Percentiles rank a stretch among this genome's conserved stretches.
Evolutionary conservation across 148 eudicot genomes (phyloP).

Genomic region (Camellia granthamiana): DNA sequence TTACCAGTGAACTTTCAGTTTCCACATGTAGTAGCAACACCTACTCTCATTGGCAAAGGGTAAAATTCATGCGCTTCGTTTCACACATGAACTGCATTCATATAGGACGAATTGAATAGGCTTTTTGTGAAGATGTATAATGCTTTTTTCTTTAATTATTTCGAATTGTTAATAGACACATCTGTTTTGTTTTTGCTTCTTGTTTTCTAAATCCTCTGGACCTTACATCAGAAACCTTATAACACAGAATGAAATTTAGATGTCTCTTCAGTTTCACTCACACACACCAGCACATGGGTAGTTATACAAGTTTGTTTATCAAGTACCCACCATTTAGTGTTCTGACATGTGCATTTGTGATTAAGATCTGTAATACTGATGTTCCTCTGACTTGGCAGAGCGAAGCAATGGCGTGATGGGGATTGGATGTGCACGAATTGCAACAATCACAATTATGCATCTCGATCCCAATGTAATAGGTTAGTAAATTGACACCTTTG

Average conservation of each 20-base stretch:
- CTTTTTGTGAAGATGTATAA: neutral
- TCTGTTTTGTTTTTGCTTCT: neutral
- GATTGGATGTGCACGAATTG: slow-evolving; percentile 91
- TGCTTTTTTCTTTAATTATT: neutral
- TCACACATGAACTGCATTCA: slow-evolving; percentile 1
- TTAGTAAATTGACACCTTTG: slow-evolving; percentile 21
- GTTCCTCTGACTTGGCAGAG: slow-evolving; percentile 38
- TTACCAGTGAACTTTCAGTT: slow-evolving; percentile 41
- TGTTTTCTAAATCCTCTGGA: neutral
- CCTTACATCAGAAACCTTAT: too few relatives aligned
- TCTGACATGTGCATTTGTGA: neutral
- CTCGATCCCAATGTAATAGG: slow-evolving; percentile 73
- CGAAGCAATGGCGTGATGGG: slow-evolving; percentile 82
- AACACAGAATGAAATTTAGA: neutral
- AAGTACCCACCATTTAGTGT: neutral
- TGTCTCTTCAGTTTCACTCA: neutral
- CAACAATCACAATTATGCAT: slow-evolving; percentile 80
- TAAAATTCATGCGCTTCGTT: slow-evolving; percentile 15
- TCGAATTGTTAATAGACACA: neutral
- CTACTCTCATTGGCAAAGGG: slow-evolving; percentile 68
- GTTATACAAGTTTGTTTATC: neutral
- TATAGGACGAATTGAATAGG: neutral
- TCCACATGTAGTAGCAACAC: slow-evolving; percentile 33
- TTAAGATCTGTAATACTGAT: slow-evolving; percentile 3
- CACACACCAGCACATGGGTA: neutral